Conservation (phyloP, 2,329 filamentous ascomycete genomes). For the Emergomyces pasteurianus region DNA sequence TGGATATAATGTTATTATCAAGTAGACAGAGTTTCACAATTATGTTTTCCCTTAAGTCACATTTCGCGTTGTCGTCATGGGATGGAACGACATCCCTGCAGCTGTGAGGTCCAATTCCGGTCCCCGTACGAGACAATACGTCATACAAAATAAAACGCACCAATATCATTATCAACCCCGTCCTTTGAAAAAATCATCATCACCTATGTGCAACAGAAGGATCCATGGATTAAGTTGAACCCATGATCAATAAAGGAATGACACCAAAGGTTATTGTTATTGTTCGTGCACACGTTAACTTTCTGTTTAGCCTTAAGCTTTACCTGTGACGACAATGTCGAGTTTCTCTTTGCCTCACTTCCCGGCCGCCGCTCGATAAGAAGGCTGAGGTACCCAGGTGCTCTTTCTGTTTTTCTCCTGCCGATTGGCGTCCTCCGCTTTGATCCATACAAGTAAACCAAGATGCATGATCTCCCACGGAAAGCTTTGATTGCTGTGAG, state of each 20-base stretch:
- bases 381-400: background rate
- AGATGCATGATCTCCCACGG: conserved; percentile 10
- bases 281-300: background rate
- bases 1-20: background rate
- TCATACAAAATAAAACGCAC: conserved; percentile 1
- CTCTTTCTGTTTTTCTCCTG: background rate
- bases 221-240: background rate
- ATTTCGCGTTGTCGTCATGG: background rate
- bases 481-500: conserved; percentile 14
- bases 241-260: background rate
- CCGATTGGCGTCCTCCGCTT: background rate
- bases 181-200: background rate
- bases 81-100: background rate
- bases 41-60: background rate
- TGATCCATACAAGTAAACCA: background rate
- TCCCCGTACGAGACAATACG: background rate
- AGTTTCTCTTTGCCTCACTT: background rate
- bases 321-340: background rate
- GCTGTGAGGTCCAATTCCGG: background rate
- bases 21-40: background rate
- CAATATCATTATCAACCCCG: background rate
- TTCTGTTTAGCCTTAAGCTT: background rate
- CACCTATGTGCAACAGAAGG: background rate
- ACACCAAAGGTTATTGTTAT: background rate
- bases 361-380: background rate